Evolutionary conservation across 139 green algal genomes (phyloP), one percentile per base, ranked within the genome.

Genomic region (Diplosphaera chodatii): DNA sequence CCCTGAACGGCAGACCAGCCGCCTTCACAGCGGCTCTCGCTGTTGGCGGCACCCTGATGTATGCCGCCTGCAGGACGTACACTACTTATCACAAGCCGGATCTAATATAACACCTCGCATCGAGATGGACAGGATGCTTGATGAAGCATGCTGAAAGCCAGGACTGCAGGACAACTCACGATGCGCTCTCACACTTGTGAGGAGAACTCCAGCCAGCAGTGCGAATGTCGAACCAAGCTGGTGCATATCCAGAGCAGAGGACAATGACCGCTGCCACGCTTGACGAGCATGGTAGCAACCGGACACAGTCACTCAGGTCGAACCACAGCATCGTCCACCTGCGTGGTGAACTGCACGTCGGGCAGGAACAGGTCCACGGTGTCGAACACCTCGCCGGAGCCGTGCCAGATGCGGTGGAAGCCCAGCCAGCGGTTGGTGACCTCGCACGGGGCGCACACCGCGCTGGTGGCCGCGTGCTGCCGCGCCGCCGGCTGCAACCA

Each of bases 291-390:
- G n/a, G n/a, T n/a, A n/a, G n/a, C n/a, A n/a, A n/a, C n/a, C n/a
- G n/a, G n/a, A n/a, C n/a, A n/a, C n/a, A n/a, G n/a, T n/a, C n/a
- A n/a, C n/a, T n/a, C 33, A 31, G 68, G 16, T 63, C 13, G 30
- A 15, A 25, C 8, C 25, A 33, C 13, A n/a, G n/a, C n/a, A n/a
- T n/a, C n/a, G n/a, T n/a, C n/a, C 55, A 74, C 83, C 79, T 90
- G 84, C 23, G 94, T 98, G n/a, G 83, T 71, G 59, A 88, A 95
- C 71, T 87, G 71, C 1, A 93, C 77, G 64, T 94, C 87, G 8
- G 94, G 93, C 32, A 98, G 84, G 77, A 91, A 91, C 5, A 98
- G 84, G 65, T 96, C 86, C 20, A 97, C 91, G 21, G 64, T 80
- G 82, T 98, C 94, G 78, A 98, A 96, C 15, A 90, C 72, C 40